A percentile compares a stretch with the other conserved stretches of the same genome.
phyloP scores from a whole-genome alignment of 352 stramenopile genomes.

The Thalassiosira hispida region DNA sequence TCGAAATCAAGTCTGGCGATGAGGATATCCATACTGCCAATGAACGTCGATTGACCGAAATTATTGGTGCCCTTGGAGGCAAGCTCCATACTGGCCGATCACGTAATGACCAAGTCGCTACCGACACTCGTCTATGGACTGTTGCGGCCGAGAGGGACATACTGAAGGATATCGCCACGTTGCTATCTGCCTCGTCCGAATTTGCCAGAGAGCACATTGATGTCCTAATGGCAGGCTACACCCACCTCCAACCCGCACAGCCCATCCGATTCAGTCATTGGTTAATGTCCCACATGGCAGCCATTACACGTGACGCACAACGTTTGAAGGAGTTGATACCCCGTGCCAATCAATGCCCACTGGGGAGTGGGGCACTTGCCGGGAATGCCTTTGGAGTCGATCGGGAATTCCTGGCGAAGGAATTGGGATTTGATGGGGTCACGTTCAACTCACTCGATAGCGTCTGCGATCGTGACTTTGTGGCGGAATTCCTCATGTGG shows the following conservation, averaged over 20 bases:
- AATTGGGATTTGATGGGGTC: constrained; percentile 92
- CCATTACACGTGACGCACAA: constrained; percentile 93
- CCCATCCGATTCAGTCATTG: constrained; percentile 98
- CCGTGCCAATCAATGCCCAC: constrained; percentile 94
- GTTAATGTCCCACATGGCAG: constrained; percentile 94
- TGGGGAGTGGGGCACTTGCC: constrained; percentile 96
- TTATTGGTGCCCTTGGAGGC: constrained; percentile 94
- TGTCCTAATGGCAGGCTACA: constrained; percentile 98
- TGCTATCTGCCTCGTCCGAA: constrained; percentile 88
- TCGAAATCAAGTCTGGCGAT: constrained; percentile 91
- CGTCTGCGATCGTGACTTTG: constrained; percentile 98
- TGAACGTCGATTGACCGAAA: constrained; percentile 96
- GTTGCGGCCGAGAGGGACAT: constrained; percentile 86
- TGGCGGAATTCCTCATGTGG: constrained; percentile 98
- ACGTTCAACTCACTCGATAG: constrained; percentile 97
- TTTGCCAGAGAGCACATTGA: constrained; percentile 92
- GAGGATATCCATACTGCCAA: constrained; percentile 99
- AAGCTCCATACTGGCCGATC: constrained; percentile 94
- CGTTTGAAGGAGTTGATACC: constrained; percentile 93
- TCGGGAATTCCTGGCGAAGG: constrained; percentile 91
- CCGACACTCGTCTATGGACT: constrained; percentile 95
- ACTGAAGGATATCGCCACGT: constrained; percentile 88
- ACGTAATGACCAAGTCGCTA: constrained; percentile 97
- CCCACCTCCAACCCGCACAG: constrained; percentile 97
- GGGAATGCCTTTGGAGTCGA: constrained; percentile 98